Evolutionary conservation across 2,329 filamentous ascomycete genomes (phyloP), one percentile per base, ranked within the genome.

Genomic region (Botrytis fragariae): DNA sequence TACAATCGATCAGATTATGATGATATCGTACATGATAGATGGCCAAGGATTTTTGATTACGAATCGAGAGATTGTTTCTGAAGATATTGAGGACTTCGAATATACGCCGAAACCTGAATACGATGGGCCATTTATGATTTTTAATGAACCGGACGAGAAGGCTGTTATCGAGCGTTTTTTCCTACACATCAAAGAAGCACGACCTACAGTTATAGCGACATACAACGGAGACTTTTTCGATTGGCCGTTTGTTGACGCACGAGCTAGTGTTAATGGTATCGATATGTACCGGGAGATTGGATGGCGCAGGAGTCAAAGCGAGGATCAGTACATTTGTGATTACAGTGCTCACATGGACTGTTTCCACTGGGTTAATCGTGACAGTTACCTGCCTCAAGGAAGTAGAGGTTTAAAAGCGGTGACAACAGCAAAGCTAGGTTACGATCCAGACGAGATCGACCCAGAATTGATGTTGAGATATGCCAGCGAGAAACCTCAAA

Each of bases 151-250:
- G 1, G 91, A 98, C 79, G 96, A 99, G 83, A 96, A 96, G 82
- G 89, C 87, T 0, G 81, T 97, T 3, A 86, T 99, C 35, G 95
- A 98, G 80, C 88, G 96, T 25, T 99, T 99, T 84, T 98, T 99
- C 80, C 86, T 93, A 59, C 96, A 98, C 82, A 92, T 99, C 83
- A 98, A 99, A 80, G 94, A 97, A 82, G 94, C 94, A 0, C 90
- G 92, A 74, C 96, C 96, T 0, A 98, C 95, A 0, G 95, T 99
- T 73, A 99, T 99, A 82, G 95, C 97, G 51, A 99, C 96, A n/a
- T 99, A 99, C 87, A 99, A 99, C 93, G 96, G 96, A 85, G 96
- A 99, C 85, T 99, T 99, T 82, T 99, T 99, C 90, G 96, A 99
- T 91, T 99, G 96, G 96, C 95, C 96, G 0, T 99, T 97, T 81